These are phyloP conservation scores for Macroventuria anomochaeta DNA, from an alignment of 2,329 filamentous ascomycete genomes.

Conservation along the genomic window DNA sequence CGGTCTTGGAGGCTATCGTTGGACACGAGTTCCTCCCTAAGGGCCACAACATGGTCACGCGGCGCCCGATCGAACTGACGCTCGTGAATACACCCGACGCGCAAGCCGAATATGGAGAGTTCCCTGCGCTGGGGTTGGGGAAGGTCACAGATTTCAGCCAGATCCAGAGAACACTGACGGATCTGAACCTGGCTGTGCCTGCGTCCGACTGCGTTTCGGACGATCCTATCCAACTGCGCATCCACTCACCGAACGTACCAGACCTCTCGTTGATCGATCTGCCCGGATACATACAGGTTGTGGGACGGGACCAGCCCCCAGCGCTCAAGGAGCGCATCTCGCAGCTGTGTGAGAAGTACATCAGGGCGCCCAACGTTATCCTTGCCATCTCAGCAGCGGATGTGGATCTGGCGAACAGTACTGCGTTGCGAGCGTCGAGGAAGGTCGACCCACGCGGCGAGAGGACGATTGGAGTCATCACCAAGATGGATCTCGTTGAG, in stretches of 20 bases:
- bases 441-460: constrained; percentile 93
- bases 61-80: constrained; percentile 93
- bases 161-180: constrained; percentile 91
- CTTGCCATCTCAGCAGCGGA: constrained; percentile 97
- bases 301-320: constrained; percentile 85
- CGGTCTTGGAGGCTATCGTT: constrained; percentile 93
- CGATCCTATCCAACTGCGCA: constrained; percentile 93
- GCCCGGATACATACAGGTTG: constrained; percentile 96
- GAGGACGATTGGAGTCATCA: constrained; percentile 96
- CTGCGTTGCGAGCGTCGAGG: constrained; percentile 85
- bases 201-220: constrained; percentile 92
- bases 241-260: constrained; percentile 93
- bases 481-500: constrained; percentile 98
- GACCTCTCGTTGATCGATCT: constrained; percentile 96
- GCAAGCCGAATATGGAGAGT: constrained; percentile 90
- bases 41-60: constrained; percentile 98
- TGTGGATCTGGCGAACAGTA: constrained; percentile 96
- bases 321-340: constrained; percentile 95
- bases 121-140: constrained; percentile 86
- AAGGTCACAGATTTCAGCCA: constrained; percentile 91
- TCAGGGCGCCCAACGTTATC: constrained; percentile 93
- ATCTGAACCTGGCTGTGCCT: constrained; percentile 91
- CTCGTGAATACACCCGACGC: constrained; percentile 92
- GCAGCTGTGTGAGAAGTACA: constrained; percentile 97
- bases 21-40: constrained; percentile 98